phyloP scores from a whole-genome alignment of 192 early-diverging fungal genomes.

The Umbelopsis sp. region DNA sequence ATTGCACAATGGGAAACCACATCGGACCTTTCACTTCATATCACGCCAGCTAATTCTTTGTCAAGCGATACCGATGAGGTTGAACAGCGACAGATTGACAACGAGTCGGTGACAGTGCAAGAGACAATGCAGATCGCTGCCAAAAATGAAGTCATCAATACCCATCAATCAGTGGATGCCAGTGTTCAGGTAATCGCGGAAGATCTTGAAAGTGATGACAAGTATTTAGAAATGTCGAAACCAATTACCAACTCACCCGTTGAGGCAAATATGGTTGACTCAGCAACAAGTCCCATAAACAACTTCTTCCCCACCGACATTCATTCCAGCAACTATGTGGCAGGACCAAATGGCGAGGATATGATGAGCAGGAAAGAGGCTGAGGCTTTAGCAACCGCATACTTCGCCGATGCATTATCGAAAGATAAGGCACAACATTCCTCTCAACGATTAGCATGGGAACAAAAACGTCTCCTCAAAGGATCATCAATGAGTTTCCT shows the following conservation, averaged over 20 bases:
- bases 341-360: slow-evolving; percentile 4
- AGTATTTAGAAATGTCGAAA: no score
- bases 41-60: neutral
- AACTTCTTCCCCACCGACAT: neutral
- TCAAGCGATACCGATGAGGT: neutral
- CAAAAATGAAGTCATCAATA: neutral
- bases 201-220: no score
- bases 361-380: slow-evolving; percentile 33
- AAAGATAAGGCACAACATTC: slow-evolving; percentile 16
- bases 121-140: neutral
- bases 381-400: slow-evolving; percentile 25
- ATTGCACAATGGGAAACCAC: neutral
- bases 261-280: neutral
- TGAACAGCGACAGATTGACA: neutral
- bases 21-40: neutral
- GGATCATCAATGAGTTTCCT: neutral
- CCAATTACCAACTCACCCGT: no score
- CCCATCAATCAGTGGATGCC: no score
- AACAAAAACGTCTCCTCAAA: neutral
- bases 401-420: slow-evolving; percentile 32
- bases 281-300: neutral
- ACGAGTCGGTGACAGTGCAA: neutral
- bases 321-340: neutral
- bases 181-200: no score
- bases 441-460: neutral